phyloP scores from a whole-genome alignment of 2,329 filamentous ascomycete species.

The Aspergillus quadrilineatus region DNA sequence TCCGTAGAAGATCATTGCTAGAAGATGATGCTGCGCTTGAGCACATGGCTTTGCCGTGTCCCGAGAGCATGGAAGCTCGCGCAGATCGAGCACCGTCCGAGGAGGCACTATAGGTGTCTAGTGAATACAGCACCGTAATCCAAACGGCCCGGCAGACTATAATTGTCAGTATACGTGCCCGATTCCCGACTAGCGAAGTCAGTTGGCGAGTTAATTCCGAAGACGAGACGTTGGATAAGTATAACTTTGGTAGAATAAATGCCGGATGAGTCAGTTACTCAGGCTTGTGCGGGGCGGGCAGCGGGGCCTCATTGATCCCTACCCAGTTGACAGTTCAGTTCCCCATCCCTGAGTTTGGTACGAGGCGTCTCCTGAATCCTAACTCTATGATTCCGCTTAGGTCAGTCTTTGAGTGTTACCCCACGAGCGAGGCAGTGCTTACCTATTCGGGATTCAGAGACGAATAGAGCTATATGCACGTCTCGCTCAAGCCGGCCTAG shows the following conservation, averaged over 20 bases:
- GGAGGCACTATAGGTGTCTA: background rate
- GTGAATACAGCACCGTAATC: background rate
- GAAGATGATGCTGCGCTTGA: background rate
- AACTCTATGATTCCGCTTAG: background rate
- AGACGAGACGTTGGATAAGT: background rate
- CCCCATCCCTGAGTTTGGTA: background rate
- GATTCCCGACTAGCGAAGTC: background rate
- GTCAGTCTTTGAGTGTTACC: no score
- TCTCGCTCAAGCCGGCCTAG: background rate
- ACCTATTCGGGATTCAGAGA: background rate
- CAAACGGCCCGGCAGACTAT: background rate
- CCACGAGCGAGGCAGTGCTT: background rate
- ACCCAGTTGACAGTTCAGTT: background rate
- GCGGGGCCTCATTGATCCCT: background rate
- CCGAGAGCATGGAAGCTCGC: background rate
- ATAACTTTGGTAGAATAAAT: background rate
- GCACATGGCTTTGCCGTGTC: background rate
- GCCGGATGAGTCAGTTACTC: background rate
- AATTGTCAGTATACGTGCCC: background rate
- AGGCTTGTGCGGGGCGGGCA: constrained; percentile 9
- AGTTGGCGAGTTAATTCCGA: background rate
- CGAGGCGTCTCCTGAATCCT: no score
- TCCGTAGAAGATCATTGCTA: background rate
- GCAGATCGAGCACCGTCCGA: background rate
- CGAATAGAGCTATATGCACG: background rate